phyloP scores from a whole-genome alignment of 176 grass and related monocot species.

The Urochloa ruziziensis region DNA sequence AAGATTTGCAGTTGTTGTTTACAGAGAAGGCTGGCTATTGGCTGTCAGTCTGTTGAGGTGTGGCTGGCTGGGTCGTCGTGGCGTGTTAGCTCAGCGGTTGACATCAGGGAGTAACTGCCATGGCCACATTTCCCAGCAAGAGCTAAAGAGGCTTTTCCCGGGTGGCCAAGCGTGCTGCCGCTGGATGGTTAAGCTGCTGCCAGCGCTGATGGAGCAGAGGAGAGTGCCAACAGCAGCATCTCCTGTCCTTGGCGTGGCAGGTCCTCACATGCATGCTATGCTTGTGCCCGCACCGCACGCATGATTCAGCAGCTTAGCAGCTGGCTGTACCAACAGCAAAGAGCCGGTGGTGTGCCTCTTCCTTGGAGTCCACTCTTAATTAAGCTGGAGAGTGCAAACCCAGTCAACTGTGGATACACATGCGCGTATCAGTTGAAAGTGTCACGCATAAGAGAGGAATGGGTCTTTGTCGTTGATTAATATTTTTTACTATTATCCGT shows the following conservation, averaged over 20 bases:
- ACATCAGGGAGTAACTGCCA: constrained; percentile 39
- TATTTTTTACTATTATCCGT: no score
- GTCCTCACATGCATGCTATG: constrained; percentile 55
- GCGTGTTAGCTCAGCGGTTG: constrained; percentile 26
- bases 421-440: not conserved
- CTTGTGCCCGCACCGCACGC: no score
- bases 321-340: not conserved
- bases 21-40: not conserved
- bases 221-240: constrained; percentile 19
- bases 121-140: constrained; percentile 32
- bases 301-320: not conserved
- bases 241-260: constrained; percentile 53
- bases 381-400: not conserved
- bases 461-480: no score
- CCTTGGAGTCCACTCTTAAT: constrained; percentile 34
- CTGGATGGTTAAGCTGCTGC: not conserved
- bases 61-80: not conserved
- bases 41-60: not conserved
- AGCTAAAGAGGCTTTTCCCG: constrained; percentile 38
- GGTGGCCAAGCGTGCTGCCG: constrained; percentile 28
- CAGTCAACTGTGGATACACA: constrained; percentile 27
- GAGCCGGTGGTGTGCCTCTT: not conserved
- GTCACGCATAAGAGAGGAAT: no score
- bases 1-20: not conserved
- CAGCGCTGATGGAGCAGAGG: not conserved